Evolutionary conservation across 2,329 filamentous ascomycete species (phyloP).

Genomic region (Beauveria caledonica): DNA sequence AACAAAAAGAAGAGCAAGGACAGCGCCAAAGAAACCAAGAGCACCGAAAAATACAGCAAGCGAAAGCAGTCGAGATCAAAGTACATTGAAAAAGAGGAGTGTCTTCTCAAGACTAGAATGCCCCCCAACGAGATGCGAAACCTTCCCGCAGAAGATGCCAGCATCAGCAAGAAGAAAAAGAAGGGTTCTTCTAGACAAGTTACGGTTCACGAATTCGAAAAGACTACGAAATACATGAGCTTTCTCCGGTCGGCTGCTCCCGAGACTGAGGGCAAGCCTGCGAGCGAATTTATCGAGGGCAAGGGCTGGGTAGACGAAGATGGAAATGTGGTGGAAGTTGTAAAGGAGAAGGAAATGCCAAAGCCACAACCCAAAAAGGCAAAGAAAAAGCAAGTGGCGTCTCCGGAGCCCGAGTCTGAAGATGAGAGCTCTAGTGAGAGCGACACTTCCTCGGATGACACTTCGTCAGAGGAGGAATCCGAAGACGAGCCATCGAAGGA

Average conservation of each 20-base stretch:
- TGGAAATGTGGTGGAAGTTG: conserved; percentile 64
- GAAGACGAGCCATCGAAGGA: conserved; percentile 15
- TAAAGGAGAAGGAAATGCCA: conserved; percentile 29
- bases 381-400: conserved; percentile 15
- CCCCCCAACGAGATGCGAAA: conserved; percentile 41
- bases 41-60: conserved; percentile 45
- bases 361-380: conserved; percentile 19
- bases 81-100: conserved; percentile 72
- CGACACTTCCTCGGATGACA: conserved; percentile 26
- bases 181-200: conserved; percentile 44
- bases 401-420: conserved; percentile 16
- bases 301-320: conserved; percentile 81
- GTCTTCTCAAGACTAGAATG: conserved; percentile 75
- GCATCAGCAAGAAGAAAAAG: conserved; percentile 54
- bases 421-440: conserved; percentile 33
- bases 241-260: conserved; percentile 56
- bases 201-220: conserved; percentile 82
- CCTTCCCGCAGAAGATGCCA: conserved; percentile 30
- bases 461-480: conserved; percentile 14
- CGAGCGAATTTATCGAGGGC: conserved; percentile 65
- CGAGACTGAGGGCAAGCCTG: conserved; percentile 27
- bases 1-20: conserved; percentile 38
- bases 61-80: conserved; percentile 60
- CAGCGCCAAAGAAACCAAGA: conserved; percentile 32
- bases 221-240: conserved; percentile 71